These are phyloP conservation scores for Acrocalymma vagum DNA, from an alignment of 2,329 filamentous ascomycete genomes.

Conservation along the genomic window DNA sequence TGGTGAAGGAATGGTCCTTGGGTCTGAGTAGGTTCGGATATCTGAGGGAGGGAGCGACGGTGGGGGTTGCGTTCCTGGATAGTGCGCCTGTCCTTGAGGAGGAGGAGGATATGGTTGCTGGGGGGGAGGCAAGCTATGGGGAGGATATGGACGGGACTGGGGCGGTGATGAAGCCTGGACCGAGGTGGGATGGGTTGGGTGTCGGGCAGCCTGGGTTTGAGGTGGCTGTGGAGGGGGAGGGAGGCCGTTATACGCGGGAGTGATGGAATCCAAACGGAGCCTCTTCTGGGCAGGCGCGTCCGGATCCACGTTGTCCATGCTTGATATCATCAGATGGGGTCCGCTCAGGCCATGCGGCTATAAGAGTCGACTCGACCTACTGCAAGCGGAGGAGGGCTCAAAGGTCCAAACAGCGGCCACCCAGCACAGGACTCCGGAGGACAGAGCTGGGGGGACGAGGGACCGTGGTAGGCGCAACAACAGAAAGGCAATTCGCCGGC, in stretches of 20 bases:
- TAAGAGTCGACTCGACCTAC: constrained; percentile 25
- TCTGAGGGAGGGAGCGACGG: constrained; percentile 43
- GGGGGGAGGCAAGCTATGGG: constrained; percentile 34
- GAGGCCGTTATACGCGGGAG: constrained; percentile 44
- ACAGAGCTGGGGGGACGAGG: constrained; percentile 30
- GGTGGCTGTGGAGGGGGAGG: constrained; percentile 42
- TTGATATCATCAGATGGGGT: constrained; percentile 44
- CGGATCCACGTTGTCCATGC: constrained; percentile 47
- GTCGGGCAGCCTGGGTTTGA: constrained; percentile 37
- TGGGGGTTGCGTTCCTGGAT: constrained; percentile 34
- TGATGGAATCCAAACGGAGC: constrained; percentile 48
- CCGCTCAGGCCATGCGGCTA: constrained; percentile 52
- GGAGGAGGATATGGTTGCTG: constrained; percentile 30
- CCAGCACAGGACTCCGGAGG: constrained; percentile 33
- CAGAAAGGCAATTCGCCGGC: constrained; percentile 37
- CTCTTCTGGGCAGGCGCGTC: constrained; percentile 49
- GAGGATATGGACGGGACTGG: constrained; percentile 32
- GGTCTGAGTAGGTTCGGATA: constrained; percentile 42
- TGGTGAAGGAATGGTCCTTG: constrained; percentile 42
- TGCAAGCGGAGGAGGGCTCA: constrained; percentile 19
- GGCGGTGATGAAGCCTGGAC: constrained; percentile 40
- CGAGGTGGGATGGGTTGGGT: constrained; percentile 39
- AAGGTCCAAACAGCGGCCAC: constrained; percentile 35
- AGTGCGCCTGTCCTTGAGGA: constrained; percentile 26
- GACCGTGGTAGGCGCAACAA: constrained; percentile 41